Base-by-base conservation (phyloP, 2,329 filamentous ascomycete species). In the Cryphonectria radicalis region DNA sequence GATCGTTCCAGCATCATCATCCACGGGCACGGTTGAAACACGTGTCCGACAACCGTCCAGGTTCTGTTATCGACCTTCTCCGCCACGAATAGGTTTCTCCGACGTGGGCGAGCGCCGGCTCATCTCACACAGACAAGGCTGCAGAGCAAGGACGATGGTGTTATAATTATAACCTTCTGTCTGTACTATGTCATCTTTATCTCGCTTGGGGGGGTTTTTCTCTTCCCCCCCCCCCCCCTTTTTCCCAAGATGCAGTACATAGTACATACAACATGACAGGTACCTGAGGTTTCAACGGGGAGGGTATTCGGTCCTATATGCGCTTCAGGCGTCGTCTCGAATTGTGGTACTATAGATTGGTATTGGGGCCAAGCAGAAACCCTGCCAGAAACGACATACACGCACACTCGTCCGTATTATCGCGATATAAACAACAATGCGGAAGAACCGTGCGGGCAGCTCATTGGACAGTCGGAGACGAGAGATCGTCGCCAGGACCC, bases 11-110 rank as follows among this genome's bases (percentile, higher is more conserved):
- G 59, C 59, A n/a, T 62, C 14, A 25, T 62, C 35, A 62, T n/a
- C 1, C 40, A 68, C 28, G 32, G 17, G 40, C 66, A 25, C 32
- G 28, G 53, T 68, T 68, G 67, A 68, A 68, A 68, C 67, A 50
- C 43, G 22, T 10, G 67, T 63, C 28, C 57, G 59, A 63, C 28
- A 63, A 55, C 19, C 10, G n/a, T 28, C 67, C 43, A 50, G 42
- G 28, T 50, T 62, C 37, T 67, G 13, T 59, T 67, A 43, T 59
- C 53, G 50, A 14, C 13, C 6, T 35, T 37, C 46, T 42, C 19
- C 19, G 19, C 50, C 25, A 55, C n/a, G 46, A 25, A 59, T 22
- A 32, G 55, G 28, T 19, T 59, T 28, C 35, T 32, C 25, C 55
- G 55, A 59, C 35, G 25, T 59, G 55, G 55, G 53, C 11, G 55